phyloP scores from a whole-genome alignment of 2,329 filamentous ascomycete genomes.

The Cladosporium sp. region DNA sequence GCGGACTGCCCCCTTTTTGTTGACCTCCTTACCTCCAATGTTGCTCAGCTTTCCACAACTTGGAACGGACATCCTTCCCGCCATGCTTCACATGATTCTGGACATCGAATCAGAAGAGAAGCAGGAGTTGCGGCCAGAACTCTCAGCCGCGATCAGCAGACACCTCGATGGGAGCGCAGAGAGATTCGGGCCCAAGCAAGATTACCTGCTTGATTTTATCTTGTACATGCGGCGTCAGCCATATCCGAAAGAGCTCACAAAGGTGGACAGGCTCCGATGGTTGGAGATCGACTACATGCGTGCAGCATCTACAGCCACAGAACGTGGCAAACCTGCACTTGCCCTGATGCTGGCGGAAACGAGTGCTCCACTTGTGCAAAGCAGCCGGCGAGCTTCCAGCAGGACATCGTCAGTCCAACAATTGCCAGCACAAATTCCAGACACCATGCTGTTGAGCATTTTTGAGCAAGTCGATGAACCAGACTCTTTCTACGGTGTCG shows the following conservation, averaged over 20 bases:
- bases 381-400: constrained; percentile 21
- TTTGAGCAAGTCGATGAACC: constrained; percentile 94
- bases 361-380: constrained; percentile 35
- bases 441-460: constrained; percentile 70
- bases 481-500: constrained; percentile 89
- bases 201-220: constrained; percentile 71
- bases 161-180: constrained; percentile 56
- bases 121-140: constrained; percentile 52
- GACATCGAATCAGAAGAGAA: constrained; percentile 62
- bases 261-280: constrained; percentile 77
- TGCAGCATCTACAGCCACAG: constrained; percentile 66
- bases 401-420: constrained; percentile 21
- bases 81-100: constrained; percentile 74
- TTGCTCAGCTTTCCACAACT: constrained; percentile 49
- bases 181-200: constrained; percentile 57
- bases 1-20: constrained; percentile 29
- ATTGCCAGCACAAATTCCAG: constrained; percentile 45
- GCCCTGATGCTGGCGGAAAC: constrained; percentile 76
- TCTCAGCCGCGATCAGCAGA: constrained; percentile 63
- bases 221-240: constrained; percentile 84
- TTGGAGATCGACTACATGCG: constrained; percentile 73
- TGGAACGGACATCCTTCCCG: constrained; percentile 68
- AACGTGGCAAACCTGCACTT: constrained; percentile 81
- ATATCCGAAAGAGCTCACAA: constrained; percentile 69
- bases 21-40: background rate